These are phyloP conservation scores for Blastomyces silverae DNA, from an alignment of 2,329 filamentous ascomycete genomes.

Conservation along the genomic window DNA sequence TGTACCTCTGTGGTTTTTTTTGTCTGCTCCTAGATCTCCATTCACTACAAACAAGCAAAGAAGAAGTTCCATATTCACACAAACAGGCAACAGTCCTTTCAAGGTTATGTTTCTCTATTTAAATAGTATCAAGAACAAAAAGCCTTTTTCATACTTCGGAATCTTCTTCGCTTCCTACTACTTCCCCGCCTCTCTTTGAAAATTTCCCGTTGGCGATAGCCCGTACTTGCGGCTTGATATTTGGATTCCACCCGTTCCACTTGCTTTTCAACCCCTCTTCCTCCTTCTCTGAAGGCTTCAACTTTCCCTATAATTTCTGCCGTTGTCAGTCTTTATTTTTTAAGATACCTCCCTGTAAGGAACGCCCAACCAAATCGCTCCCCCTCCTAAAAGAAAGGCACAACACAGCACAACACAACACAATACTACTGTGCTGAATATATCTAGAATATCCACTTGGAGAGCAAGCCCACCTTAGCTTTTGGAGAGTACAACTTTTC, in stretches of 20 bases:
- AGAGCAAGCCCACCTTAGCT: too few species aligned
- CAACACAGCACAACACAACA: not conserved
- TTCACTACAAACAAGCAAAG: conserved; percentile 3
- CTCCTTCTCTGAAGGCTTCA: not conserved
- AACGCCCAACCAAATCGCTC: too few species aligned
- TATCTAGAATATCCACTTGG: not conserved
- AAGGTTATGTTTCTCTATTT: conserved; percentile 1
- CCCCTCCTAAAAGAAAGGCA: not conserved
- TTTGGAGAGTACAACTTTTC: not conserved
- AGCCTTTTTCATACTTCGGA: not conserved
- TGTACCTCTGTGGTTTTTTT: conserved; percentile 1
- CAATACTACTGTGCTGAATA: not conserved
- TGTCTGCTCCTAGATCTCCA: not conserved
- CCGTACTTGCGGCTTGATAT: not conserved
- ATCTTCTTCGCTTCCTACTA: conserved; percentile 1
- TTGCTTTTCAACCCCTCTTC: not conserved
- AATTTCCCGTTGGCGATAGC: not conserved
- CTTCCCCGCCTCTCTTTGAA: not conserved
- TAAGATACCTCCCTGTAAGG: not conserved
- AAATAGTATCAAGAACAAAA: not conserved
- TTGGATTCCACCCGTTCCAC: not conserved
- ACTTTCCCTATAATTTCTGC: not conserved
- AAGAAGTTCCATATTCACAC: conserved; percentile 6
- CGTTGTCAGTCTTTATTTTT: not conserved
- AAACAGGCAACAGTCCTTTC: not conserved